Evolutionary conservation across 495 filamentous ascomycete species (phyloP).

Genomic region (Thermothielavioides terrestris): DNA sequence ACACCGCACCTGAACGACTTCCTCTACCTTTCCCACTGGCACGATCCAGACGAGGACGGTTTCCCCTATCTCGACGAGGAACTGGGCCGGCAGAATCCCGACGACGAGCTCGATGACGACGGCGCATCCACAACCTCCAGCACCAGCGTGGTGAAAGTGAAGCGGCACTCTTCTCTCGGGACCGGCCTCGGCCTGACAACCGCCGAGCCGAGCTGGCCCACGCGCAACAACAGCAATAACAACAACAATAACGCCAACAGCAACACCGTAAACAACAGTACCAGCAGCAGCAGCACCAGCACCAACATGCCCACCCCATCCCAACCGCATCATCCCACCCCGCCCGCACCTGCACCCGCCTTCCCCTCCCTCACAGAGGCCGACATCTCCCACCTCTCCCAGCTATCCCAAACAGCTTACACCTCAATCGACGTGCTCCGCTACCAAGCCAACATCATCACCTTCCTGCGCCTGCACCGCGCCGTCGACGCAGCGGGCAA

Average conservation of each 20-base stretch:
- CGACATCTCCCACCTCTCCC: slow-evolving; percentile 33
- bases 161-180: slow-evolving; percentile 1
- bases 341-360: no score
- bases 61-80: slow-evolving; percentile 60
- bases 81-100: neutral
- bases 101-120: slow-evolving; percentile 20
- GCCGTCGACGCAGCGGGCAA: slow-evolving; percentile 59
- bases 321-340: neutral
- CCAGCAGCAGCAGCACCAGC: neutral
- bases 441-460: slow-evolving; percentile 76
- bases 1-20: slow-evolving; percentile 63
- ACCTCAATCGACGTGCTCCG: slow-evolving; percentile 55
- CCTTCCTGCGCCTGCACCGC: slow-evolving; percentile 79
- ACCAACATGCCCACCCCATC: neutral
- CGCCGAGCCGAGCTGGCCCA: neutral
- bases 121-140: slow-evolving; percentile 21
- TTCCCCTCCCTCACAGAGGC: slow-evolving; percentile 24
- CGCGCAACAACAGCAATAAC: slow-evolving; percentile 1
- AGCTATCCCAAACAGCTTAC: slow-evolving; percentile 20
- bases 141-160: slow-evolving; percentile 22
- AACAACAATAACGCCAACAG: slow-evolving; percentile 1
- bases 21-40: slow-evolving; percentile 82
- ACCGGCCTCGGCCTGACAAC: neutral
- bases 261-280: neutral
- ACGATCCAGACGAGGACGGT: slow-evolving; percentile 63